A percentile compares a stretch with the other conserved stretches of the same genome.
These are phyloP conservation scores for Chaetomiaceae sp. DNA, from an alignment of 2,329 filamentous ascomycete genomes.

Conservation along the genomic window DNA sequence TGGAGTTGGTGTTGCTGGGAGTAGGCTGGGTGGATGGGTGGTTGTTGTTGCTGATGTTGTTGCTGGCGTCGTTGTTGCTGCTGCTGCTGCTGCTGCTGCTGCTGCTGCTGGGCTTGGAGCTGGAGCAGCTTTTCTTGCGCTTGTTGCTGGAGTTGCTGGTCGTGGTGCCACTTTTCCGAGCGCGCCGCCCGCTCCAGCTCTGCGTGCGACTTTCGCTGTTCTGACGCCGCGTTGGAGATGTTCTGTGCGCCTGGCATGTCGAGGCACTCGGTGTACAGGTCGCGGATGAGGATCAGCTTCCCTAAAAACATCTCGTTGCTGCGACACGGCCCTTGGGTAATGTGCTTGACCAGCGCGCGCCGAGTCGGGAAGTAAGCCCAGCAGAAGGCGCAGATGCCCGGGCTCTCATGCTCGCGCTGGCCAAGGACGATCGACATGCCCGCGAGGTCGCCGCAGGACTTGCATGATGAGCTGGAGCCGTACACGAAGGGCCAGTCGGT, in stretches of 20 bases:
- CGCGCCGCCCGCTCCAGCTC: constrained; percentile 10
- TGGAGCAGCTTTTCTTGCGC: neutral
- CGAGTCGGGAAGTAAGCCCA: constrained; percentile 14
- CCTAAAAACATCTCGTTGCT: constrained; percentile 7
- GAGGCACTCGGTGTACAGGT: constrained; percentile 7
- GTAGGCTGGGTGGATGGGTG: neutral
- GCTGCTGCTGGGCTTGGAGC: neutral
- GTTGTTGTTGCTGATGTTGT: neutral
- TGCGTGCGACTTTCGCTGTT: constrained; percentile 4
- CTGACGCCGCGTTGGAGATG: neutral
- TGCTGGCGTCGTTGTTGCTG: neutral
- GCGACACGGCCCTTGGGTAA: constrained; percentile 7
- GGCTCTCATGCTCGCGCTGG: constrained; percentile 13
- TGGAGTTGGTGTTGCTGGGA: neutral
- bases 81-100: neutral
- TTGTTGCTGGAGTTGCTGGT: constrained; percentile 1
- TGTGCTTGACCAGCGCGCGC: constrained; percentile 7
- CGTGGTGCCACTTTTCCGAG: no score
- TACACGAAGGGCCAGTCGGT: constrained; percentile 15
- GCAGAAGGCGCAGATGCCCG: constrained; percentile 16
- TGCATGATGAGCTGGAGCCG: constrained; percentile 8
- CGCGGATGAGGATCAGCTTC: constrained; percentile 7
- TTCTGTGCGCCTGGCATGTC: constrained; percentile 5
- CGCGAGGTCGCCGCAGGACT: constrained; percentile 3
- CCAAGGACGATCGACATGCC: constrained; percentile 6